Conservation (phyloP, 2,329 filamentous ascomycete species). For the Alternaria panax region DNA sequence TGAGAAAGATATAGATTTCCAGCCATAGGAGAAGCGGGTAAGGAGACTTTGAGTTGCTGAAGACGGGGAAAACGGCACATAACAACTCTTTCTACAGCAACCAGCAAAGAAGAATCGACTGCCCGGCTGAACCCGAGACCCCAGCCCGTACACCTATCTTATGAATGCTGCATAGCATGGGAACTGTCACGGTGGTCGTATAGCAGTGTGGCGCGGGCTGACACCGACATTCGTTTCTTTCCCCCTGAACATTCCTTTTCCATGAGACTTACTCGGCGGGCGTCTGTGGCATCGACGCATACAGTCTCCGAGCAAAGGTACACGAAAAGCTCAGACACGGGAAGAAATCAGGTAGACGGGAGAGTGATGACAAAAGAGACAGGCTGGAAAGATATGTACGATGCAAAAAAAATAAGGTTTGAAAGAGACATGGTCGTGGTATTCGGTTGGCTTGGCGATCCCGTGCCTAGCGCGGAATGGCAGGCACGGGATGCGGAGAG, state of each 20-base stretch:
- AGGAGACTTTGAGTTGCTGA: neutral
- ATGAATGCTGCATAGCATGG: too few relatives aligned
- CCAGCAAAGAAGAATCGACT: neutral
- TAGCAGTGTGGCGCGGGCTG: too few relatives aligned
- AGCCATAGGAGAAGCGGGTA: neutral
- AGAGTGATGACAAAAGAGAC: neutral
- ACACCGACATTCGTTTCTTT: too few relatives aligned
- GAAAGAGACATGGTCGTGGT: neutral
- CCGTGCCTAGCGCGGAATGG: constrained; percentile 1
- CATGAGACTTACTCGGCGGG: too few relatives aligned
- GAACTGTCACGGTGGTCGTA: too few relatives aligned
- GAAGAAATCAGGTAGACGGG: neutral
- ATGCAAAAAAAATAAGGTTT: neutral
- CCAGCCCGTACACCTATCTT: too few relatives aligned
- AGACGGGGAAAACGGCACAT: neutral
- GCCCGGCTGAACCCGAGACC: neutral
- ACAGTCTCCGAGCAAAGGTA: neutral
- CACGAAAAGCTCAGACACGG: neutral
- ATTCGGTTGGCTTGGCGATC: neutral
- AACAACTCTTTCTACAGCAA: too few relatives aligned
- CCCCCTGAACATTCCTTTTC: too few relatives aligned
- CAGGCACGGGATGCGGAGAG: constrained; percentile 10
- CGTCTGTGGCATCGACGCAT: neutral
- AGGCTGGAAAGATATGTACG: neutral
- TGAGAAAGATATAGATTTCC: neutral